phyloP scores from a whole-genome alignment of 2,329 filamentous ascomycete genomes.

The Gnomoniopsis sp. region DNA sequence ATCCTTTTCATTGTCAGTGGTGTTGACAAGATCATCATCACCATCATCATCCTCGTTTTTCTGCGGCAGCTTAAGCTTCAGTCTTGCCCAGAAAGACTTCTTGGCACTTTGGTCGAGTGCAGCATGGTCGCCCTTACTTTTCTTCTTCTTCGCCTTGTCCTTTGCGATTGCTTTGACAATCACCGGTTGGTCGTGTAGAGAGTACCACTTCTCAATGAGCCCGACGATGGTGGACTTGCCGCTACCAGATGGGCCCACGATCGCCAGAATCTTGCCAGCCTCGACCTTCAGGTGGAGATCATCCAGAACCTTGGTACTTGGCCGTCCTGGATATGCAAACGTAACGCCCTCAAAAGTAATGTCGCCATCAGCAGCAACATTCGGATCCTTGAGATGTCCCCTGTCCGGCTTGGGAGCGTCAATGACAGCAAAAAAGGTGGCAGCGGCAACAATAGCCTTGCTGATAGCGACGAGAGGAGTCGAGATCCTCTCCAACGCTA shows the following conservation, averaged over 20 bases:
- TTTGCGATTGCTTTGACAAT: conserved; percentile 48
- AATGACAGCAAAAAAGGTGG: conserved; percentile 55
- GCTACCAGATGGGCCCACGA: conserved; percentile 69
- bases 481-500: conserved; percentile 54
- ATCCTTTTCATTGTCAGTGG: conserved; percentile 24
- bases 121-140: conserved; percentile 32
- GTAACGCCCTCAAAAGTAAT: conserved; percentile 62
- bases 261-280: conserved; percentile 66
- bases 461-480: conserved; percentile 56
- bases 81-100: conserved; percentile 16
- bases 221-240: conserved; percentile 75
- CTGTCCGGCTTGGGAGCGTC: conserved; percentile 39
- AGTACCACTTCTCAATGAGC: conserved; percentile 70
- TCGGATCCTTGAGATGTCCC: conserved; percentile 42
- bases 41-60: conserved; percentile 26
- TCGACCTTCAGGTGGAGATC: conserved; percentile 55
- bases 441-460: conserved; percentile 56
- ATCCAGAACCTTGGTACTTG: conserved; percentile 61
- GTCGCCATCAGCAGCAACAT: conserved; percentile 47
- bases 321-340: conserved; percentile 70
- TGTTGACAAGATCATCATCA: conserved; percentile 19
- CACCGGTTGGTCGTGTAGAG: conserved; percentile 50
- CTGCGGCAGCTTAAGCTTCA: conserved; percentile 18
- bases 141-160: conserved; percentile 40
- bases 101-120: conserved; percentile 24